Evolutionary conservation across 805 yeast species (phyloP).

Genomic region (Metschnikowia gelsemii): DNA sequence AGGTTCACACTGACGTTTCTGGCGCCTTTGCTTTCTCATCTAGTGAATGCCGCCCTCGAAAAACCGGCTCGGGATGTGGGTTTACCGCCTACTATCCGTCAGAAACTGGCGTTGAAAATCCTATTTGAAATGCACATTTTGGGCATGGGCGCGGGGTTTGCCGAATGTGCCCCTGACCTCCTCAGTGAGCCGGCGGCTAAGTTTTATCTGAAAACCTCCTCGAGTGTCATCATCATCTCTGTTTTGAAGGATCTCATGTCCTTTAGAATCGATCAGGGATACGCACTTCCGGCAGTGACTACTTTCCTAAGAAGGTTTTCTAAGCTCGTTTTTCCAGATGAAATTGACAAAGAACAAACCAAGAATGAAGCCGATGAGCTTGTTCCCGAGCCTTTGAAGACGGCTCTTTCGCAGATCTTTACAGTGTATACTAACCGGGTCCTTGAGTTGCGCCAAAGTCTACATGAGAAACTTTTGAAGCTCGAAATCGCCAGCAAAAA

Average conservation of each 20-base stretch:
- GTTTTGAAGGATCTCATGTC: slow-evolving; percentile 32
- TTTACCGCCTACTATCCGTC: slow-evolving; percentile 10
- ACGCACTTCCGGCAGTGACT: slow-evolving; percentile 40
- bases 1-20: slow-evolving; percentile 47
- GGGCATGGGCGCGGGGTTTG: slow-evolving; percentile 14
- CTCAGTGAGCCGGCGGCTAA: slow-evolving; percentile 12
- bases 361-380: no score
- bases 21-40: slow-evolving; percentile 12
- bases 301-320: slow-evolving; percentile 36
- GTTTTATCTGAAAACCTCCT: slow-evolving; percentile 6
- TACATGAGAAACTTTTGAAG: slow-evolving; percentile 36
- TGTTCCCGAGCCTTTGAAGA: slow-evolving; percentile 12
- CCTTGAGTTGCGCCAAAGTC: slow-evolving; percentile 32
- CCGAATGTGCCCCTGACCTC: slow-evolving; percentile 16
- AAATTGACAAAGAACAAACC: not conserved
- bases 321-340: not conserved
- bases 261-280: slow-evolving; percentile 29
- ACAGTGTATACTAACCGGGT: slow-evolving; percentile 28
- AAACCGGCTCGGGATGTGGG: slow-evolving; percentile 4
- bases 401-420: slow-evolving; percentile 36
- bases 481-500: slow-evolving; percentile 44
- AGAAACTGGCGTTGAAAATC: slow-evolving; percentile 13
- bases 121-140: slow-evolving; percentile 17
- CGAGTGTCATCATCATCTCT: slow-evolving; percentile 20
- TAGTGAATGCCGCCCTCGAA: slow-evolving; percentile 14